Base-by-base conservation (phyloP, 164 flowering plant genomes). In the Nymphaea thermarum region DNA sequence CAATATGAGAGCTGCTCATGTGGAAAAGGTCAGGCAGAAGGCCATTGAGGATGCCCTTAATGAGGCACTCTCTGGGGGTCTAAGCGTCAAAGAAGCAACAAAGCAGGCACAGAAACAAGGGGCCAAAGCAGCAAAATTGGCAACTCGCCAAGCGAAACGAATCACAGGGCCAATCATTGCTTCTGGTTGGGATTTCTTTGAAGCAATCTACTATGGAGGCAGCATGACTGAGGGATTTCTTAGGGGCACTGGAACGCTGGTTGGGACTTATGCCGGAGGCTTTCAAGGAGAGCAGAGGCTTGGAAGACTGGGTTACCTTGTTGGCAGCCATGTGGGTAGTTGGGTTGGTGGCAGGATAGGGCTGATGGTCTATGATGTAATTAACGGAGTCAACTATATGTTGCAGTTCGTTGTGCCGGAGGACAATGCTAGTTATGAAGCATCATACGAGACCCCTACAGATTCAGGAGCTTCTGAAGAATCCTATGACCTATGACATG, bases 141-240 rank as follows among this genome's bases (percentile, higher is more conserved):
- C 93, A 11, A 71, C 78, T 5, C 80, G 80, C 43, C 71, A 94
- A 78, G 88, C 89, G 67, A 91, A 87, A 74, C 90, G 97, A 65
- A 91, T 94, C 41, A 80, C 85, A 60, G 98, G 98, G 4, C 98
- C 97, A 47, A 83, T 95, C 43, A 82, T 94, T 42, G 82, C 96
- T 68, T 86, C 93, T 4, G 97, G 96, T 2, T 88, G 98, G 98
- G 98, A 91, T 75, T 91, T 94, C 72, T 94, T 90, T 65, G 97
- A 94, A 80, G 95, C 96, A 25, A 71, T 90, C 42, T 92, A 92
- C 77, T 90, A 76, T 77, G 95, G 93, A 10, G 96, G 98, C 44
- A 86, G 93, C 41, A n/a, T 85, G 60, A 82, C 91, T 0, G 98
- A 94, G 74, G 96, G 92, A 10, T 86, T 86, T 63, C 84, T 88